A percentile compares a stretch with the other conserved stretches of the same genome.
These are phyloP conservation scores for Chlorella sorokiniana DNA, from an alignment of 139 green algal species.

Conservation along the genomic window DNA sequence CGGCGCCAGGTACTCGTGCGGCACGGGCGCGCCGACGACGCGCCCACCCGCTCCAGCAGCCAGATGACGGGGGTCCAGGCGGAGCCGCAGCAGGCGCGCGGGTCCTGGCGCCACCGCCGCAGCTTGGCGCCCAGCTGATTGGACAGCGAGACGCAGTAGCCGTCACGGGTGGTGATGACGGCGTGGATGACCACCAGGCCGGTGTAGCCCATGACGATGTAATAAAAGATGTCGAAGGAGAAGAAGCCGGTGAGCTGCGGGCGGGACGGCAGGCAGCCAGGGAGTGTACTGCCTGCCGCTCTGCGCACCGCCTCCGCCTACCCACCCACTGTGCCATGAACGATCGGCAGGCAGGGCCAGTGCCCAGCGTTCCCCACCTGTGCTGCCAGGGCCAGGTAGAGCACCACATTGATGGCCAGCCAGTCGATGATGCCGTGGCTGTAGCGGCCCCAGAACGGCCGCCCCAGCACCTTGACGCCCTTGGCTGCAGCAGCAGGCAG, in stretches of 20 bases:
- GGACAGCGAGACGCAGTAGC: slow-evolving; percentile 48
- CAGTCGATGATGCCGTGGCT: slow-evolving; percentile 46
- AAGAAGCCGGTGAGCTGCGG: slow-evolving; percentile 23
- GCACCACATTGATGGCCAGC: slow-evolving; percentile 47
- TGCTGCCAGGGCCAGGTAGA: slow-evolving; percentile 39
- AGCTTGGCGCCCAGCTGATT: slow-evolving; percentile 39
- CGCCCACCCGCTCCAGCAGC: slow-evolving; percentile 41
- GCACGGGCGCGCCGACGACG: slow-evolving; percentile 41
- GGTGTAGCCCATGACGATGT: slow-evolving; percentile 38
- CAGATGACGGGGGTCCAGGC: slow-evolving; percentile 38
- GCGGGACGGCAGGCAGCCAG: not conserved
- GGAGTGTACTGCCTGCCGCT: too few species aligned
- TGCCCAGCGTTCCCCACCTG: not conserved
- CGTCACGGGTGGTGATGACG: slow-evolving; percentile 44
- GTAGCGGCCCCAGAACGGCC: slow-evolving; percentile 47
- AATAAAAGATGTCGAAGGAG: slow-evolving; percentile 41
- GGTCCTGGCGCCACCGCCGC: slow-evolving; percentile 2
- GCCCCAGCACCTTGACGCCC: slow-evolving; percentile 35
- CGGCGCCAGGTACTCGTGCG: slow-evolving; percentile 38
- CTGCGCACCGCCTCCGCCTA: too few species aligned
- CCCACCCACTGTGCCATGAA: too few species aligned
- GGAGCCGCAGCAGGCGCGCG: slow-evolving; percentile 14
- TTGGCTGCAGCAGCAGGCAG: slow-evolving; percentile 26
- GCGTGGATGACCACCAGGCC: slow-evolving; percentile 46
- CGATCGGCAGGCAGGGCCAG: too few species aligned